Evolutionary conservation across 495 filamentous ascomycete genomes (phyloP).

Genomic region (Penicillium maclennaniae): DNA sequence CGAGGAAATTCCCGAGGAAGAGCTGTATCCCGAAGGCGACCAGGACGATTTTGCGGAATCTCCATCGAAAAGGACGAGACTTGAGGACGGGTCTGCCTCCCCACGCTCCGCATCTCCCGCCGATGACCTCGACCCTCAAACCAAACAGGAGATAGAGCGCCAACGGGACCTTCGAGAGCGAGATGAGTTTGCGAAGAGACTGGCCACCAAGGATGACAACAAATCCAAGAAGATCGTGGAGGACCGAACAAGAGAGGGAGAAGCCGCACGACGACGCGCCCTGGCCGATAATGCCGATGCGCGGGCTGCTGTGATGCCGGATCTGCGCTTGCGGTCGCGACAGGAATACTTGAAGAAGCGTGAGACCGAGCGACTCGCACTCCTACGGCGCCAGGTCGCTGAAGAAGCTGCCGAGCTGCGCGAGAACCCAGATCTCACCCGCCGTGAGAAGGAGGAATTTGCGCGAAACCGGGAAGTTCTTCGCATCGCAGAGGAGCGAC

Average conservation of each 20-base stretch:
- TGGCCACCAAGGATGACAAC: conserved; percentile 65
- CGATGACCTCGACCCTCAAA: conserved; percentile 56
- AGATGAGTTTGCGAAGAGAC: conserved; percentile 69
- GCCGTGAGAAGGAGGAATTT: conserved; percentile 84
- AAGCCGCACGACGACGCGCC: conserved; percentile 55
- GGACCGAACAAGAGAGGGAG: conserved; percentile 57
- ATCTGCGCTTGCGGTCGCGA: conserved; percentile 75
- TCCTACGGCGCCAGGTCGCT: conserved; percentile 85
- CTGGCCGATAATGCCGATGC: conserved; percentile 63
- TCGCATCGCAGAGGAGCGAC: conserved; percentile 79
- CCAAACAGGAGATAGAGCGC: conserved; percentile 51
- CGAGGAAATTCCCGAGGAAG: conserved; percentile 56
- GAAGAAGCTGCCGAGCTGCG: conserved; percentile 83
- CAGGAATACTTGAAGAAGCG: conserved; percentile 94
- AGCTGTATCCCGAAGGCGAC: conserved; percentile 40
- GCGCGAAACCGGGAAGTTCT: conserved; percentile 84
- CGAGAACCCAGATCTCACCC: conserved; percentile 69
- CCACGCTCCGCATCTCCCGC: conserved; percentile 42
- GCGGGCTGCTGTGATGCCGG: conserved; percentile 62
- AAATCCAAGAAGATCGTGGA: conserved; percentile 73
- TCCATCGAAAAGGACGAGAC: conserved; percentile 54
- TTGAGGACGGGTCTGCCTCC: conserved; percentile 52
- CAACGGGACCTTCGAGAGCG: conserved; percentile 65
- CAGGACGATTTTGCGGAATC: conserved; percentile 49
- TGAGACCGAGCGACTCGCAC: conserved; percentile 76